Evolutionary conservation across 1,284 basidiomycete genomes (phyloP).

Genomic region (Erythrobasidium hasegawianum): DNA sequence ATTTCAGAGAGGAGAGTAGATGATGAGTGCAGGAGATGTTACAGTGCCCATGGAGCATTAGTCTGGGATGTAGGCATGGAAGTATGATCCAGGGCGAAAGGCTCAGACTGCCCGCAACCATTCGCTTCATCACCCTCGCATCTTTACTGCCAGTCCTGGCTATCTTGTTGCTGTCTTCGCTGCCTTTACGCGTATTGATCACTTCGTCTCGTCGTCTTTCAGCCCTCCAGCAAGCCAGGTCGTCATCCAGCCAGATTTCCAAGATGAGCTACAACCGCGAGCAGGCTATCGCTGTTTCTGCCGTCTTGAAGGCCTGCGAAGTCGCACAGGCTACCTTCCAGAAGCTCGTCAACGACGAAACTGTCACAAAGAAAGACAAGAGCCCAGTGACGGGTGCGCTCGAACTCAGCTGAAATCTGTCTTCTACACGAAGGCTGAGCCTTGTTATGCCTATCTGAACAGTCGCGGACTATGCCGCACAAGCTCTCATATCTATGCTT

Average conservation of each 20-base stretch:
- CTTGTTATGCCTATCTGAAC: neutral
- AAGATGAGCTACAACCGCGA: conserved; percentile 25
- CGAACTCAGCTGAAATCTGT: no score
- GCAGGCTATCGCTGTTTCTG: conserved; percentile 67
- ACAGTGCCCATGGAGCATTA: no score
- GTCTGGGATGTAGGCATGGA: no score
- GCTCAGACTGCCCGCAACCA: no score
- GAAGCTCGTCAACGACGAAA: conserved; percentile 79
- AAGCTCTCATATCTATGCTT: conserved; percentile 81
- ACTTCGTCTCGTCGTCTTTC: neutral
- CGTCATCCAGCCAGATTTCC: neutral
- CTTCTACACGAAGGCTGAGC: conserved; percentile 1
- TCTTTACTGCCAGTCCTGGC: neutral
- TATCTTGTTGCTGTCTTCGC: neutral
- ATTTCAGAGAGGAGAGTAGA: neutral
- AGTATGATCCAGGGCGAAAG: no score
- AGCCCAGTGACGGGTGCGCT: conserved; percentile 87
- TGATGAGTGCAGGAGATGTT: no score
- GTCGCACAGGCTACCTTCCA: conserved; percentile 76
- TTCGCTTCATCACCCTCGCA: no score
- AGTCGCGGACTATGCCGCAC: conserved; percentile 89
- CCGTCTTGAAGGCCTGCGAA: conserved; percentile 80
- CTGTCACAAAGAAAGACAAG: conserved; percentile 86
- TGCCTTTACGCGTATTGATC: neutral
- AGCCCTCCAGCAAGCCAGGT: neutral